These are phyloP conservation scores for Kalanchoe fedtschenkoi DNA, from an alignment of 164 flowering plant species.

Conservation along the genomic window DNA sequence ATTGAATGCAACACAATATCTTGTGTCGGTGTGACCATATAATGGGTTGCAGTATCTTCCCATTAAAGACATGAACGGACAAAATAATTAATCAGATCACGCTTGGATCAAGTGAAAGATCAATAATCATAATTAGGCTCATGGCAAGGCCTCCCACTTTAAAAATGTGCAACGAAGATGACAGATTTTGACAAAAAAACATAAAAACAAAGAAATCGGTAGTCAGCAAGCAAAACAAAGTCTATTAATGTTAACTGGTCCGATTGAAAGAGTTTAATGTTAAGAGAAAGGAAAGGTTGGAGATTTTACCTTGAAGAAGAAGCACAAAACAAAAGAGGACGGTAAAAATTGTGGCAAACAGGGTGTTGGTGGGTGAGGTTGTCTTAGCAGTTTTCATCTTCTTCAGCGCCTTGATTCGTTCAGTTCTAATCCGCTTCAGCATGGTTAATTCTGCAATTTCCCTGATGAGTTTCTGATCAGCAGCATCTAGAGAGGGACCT, in stretches of 20 bases:
- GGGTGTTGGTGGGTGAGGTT: slow-evolving; percentile 30
- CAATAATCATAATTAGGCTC: neutral
- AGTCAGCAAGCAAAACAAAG: neutral
- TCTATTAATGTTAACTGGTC: neutral
- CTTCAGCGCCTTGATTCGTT: slow-evolving; percentile 53
- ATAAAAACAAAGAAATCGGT: neutral
- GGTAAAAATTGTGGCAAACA: slow-evolving; percentile 51
- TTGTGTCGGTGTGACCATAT: neutral
- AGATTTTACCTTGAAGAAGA: slow-evolving; percentile 51
- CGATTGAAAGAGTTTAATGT: neutral
- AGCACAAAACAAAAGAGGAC: slow-evolving; percentile 51
- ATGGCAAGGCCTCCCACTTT: slow-evolving; percentile 3
- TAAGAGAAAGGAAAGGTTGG: neutral
- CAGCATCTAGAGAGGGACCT: slow-evolving; percentile 54
- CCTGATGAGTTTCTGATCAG: slow-evolving; percentile 52
- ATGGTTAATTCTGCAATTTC: slow-evolving; percentile 62
- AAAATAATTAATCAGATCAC: neutral
- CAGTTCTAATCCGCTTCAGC: slow-evolving; percentile 63
- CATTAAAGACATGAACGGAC: neutral
- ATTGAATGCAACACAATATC: neutral
- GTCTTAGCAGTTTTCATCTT: slow-evolving; percentile 53
- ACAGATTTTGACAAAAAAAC: neutral
- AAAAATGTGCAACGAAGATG: neutral
- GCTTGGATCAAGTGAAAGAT: neutral
- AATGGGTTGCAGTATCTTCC: neutral